A percentile compares a stretch with the other conserved stretches of the same genome.
Evolutionary conservation across 2,329 filamentous ascomycete genomes (phyloP).

Genomic region (Seiridium unicorne): DNA sequence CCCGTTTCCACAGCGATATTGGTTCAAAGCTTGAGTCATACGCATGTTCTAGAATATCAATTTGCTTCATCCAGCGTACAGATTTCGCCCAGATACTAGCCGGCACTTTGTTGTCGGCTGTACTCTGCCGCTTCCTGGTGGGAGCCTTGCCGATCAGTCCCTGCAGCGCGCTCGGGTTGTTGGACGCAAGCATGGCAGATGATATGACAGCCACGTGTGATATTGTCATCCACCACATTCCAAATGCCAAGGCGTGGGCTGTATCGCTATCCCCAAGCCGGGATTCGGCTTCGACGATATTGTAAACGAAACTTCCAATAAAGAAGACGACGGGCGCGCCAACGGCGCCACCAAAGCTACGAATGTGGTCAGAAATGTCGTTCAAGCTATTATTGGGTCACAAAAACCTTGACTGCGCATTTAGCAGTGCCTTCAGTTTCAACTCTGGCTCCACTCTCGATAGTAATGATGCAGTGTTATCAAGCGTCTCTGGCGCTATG

Average conservation of each 20-base stretch:
- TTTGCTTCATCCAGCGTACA: not conserved
- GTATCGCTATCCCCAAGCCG: slow-evolving; percentile 28
- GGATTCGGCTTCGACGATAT: slow-evolving; percentile 23
- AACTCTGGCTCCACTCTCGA: not conserved
- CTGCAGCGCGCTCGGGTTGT: slow-evolving; percentile 26
- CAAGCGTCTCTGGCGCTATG: not conserved
- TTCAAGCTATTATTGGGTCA: not conserved
- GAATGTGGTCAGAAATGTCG: not conserved
- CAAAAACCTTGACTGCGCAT: not conserved
- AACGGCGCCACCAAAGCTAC: slow-evolving; percentile 27
- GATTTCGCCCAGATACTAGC: not conserved
- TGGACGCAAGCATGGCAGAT: slow-evolving; percentile 29
- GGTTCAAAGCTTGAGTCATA: not conserved
- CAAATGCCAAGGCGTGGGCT: slow-evolving; percentile 28
- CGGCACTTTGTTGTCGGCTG: not conserved
- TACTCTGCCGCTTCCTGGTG: not conserved
- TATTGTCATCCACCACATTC: slow-evolving; percentile 34
- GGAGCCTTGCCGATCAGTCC: slow-evolving; percentile 19
- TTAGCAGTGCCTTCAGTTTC: not conserved
- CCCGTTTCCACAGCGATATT: not conserved
- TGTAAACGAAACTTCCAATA: slow-evolving; percentile 27
- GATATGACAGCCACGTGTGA: slow-evolving; percentile 29
- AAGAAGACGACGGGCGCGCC: slow-evolving; percentile 29
- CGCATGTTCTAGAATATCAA: not conserved
- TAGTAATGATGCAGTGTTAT: not conserved